These are phyloP conservation scores for Saccharomyces hybrid DNA, from an alignment of 1,139 yeast species.

Conservation along the genomic window DNA sequence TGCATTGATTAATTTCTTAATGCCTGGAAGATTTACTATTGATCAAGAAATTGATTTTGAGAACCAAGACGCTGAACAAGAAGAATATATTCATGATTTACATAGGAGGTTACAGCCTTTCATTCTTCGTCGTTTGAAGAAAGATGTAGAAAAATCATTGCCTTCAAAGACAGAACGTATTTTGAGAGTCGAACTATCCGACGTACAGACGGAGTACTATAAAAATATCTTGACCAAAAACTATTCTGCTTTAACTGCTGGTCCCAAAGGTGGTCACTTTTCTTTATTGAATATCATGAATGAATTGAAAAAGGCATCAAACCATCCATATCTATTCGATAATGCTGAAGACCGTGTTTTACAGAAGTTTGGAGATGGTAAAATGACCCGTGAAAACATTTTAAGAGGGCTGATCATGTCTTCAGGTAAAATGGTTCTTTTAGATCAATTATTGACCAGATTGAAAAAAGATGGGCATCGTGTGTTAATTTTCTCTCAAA, in stretches of 20 bases:
- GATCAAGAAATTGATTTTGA: constrained; percentile 88
- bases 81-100: constrained; percentile 74
- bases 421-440: constrained; percentile 92
- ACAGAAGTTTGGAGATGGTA: constrained; percentile 50
- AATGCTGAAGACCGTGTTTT: constrained; percentile 84
- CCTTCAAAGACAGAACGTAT: constrained; percentile 95
- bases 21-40: constrained; percentile 88
- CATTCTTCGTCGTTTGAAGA: constrained; percentile 83
- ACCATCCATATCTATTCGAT: constrained; percentile 92
- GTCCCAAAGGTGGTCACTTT: constrained; percentile 70
- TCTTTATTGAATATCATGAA: constrained; percentile 87
- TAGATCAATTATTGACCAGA: constrained; percentile 80
- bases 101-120: constrained; percentile 84
- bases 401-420: constrained; percentile 93
- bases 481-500: constrained; percentile 88
- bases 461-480: constrained; percentile 91
- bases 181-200: constrained; percentile 88
- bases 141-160: constrained; percentile 92
- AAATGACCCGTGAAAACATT: constrained; percentile 62
- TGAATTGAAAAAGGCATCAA: constrained; percentile 91
- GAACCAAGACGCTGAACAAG: constrained; percentile 78
- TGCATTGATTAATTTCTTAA: constrained; percentile 85
- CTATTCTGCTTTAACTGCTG: constrained; percentile 84
- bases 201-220: constrained; percentile 90
- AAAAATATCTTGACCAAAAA: constrained; percentile 87